Conservation (phyloP, 441 rosid genomes). For the Adansonia grandidieri region DNA sequence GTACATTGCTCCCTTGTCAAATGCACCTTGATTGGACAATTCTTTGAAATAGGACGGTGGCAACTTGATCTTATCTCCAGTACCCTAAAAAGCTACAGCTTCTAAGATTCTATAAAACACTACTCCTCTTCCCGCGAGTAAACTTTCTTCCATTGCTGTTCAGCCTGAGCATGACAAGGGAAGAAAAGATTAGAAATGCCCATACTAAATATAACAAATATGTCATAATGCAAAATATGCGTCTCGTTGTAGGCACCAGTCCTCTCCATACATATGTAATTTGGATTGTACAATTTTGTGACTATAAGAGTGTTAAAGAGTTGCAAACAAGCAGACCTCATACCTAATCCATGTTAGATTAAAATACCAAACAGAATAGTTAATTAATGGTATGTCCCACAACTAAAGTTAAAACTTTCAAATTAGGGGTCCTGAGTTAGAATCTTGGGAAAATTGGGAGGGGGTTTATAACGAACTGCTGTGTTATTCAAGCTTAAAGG, state of each 20-base stretch:
- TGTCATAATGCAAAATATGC: conserved; percentile 2
- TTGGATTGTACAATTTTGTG: neutral
- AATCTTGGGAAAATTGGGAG: too few relatives aligned
- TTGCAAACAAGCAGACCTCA: neutral
- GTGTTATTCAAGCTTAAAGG: too few relatives aligned
- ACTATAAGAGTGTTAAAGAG: neutral
- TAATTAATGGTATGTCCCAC: neutral
- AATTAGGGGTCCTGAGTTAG: neutral
- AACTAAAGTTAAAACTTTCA: neutral
- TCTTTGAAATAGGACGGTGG: conserved; percentile 80
- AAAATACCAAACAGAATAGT: neutral
- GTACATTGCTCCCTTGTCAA: conserved; percentile 86
- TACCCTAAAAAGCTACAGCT: conserved; percentile 72
- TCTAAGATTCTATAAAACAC: conserved; percentile 63
- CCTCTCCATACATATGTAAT: neutral
- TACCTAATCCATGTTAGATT: neutral
- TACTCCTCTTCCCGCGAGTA: conserved; percentile 74
- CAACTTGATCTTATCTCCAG: conserved; percentile 83
- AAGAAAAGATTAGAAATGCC: neutral
- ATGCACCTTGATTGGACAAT: conserved; percentile 88
- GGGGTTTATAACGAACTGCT: neutral
- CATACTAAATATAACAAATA: neutral
- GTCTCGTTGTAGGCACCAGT: neutral
- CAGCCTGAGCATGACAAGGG: conserved; percentile 53
- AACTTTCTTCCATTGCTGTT: conserved; percentile 68